A percentile compares a stretch with the other conserved stretches of the same genome.
phyloP scores from a whole-genome alignment of 2,329 filamentous ascomycete genomes.

The Aspergillus eucalypticola region DNA sequence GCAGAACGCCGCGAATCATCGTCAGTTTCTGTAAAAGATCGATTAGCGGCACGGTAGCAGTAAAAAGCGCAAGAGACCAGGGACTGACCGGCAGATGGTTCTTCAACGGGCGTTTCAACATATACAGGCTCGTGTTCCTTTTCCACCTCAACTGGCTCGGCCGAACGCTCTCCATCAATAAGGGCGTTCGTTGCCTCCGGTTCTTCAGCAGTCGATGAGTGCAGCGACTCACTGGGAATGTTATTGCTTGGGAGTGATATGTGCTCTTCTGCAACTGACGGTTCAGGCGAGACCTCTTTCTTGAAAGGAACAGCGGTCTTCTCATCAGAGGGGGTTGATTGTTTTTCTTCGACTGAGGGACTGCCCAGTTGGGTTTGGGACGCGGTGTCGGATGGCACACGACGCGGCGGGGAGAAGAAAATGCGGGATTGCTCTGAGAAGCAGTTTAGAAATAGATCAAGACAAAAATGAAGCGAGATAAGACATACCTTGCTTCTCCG shows the following conservation, averaged over 20 bases:
- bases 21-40: constrained; percentile 7
- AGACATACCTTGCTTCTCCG: constrained; percentile 18
- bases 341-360: not conserved
- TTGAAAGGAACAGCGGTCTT: not conserved
- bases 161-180: not conserved
- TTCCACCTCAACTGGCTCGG: not conserved
- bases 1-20: constrained; percentile 11
- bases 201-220: not conserved
- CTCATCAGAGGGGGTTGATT: not conserved
- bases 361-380: not conserved
- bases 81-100: not conserved
- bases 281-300: not conserved
- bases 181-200: not conserved
- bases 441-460: constrained; percentile 6
- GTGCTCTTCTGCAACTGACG: not conserved
- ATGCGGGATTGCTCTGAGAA: constrained; percentile 7
- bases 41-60: not conserved
- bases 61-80: not conserved
- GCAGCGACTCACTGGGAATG: not conserved
- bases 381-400: not conserved
- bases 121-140: not conserved
- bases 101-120: not conserved
- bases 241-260: not conserved
- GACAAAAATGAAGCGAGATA: not conserved
- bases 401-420: not conserved